phyloP scores from a whole-genome alignment of 768 basidiomycete species.

The Tephrocybe sp. region DNA sequence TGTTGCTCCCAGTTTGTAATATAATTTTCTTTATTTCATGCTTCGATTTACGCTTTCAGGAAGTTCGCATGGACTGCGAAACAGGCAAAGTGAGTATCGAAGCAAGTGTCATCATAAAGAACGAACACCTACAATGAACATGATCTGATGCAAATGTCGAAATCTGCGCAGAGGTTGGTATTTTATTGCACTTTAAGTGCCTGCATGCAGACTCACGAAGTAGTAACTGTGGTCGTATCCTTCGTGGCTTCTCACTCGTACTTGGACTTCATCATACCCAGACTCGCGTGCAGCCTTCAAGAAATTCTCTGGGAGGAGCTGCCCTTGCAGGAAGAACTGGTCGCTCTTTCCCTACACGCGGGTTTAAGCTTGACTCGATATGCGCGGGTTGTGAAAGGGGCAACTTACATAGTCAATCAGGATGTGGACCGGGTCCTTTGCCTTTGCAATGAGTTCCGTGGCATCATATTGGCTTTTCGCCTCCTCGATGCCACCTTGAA shows the following conservation, averaged over 20 bases:
- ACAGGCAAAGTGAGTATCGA: conserved; percentile 5
- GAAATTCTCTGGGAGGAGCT: conserved; percentile 91
- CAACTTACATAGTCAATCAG: conserved; percentile 80
- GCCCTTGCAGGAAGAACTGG: conserved; percentile 80
- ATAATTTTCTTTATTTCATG: background rate
- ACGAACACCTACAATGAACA: conserved; percentile 67
- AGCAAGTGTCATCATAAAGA: conserved; percentile 4
- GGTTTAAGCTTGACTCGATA: no score
- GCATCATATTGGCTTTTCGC: conserved; percentile 79
- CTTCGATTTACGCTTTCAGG: conserved; percentile 60
- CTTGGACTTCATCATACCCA: conserved; percentile 72
- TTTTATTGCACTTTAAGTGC: background rate
- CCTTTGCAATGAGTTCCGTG: conserved; percentile 71
- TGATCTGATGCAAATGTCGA: conserved; percentile 91
- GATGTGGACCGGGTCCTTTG: conserved; percentile 68
- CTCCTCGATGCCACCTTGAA: conserved; percentile 74
- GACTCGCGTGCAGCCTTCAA: conserved; percentile 71
- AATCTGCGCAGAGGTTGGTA: conserved; percentile 50
- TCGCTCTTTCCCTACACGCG: conserved; percentile 69
- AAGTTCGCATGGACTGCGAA: conserved; percentile 81
- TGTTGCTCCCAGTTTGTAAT: conserved; percentile 5
- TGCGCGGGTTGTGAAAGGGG: no score
- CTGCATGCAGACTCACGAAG: conserved; percentile 50
- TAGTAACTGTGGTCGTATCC: conserved; percentile 91
- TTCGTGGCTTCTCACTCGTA: conserved; percentile 75